phyloP scores from a whole-genome alignment of 306 rosid species.

The Prunus mira region DNA sequence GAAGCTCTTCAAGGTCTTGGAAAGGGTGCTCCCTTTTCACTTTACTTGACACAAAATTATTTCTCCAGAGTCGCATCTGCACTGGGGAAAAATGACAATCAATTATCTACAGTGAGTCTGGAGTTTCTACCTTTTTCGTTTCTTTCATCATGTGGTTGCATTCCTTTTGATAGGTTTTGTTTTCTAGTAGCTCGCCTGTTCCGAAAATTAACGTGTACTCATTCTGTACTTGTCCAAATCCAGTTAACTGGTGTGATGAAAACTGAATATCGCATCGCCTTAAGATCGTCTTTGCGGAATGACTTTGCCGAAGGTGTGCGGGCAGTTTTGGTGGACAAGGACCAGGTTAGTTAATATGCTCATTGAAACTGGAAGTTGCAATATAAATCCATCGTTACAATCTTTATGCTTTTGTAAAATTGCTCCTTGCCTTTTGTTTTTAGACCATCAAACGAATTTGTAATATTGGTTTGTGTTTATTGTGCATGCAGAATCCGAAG shows the following conservation, averaged over 20 bases:
- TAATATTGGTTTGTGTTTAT: neutral
- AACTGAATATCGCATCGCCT: conserved; percentile 83
- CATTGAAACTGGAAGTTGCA: neutral
- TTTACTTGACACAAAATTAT: conserved; percentile 68
- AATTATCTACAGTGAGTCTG: conserved; percentile 69
- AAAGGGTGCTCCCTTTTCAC: conserved; percentile 97
- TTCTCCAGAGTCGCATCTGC: conserved; percentile 82
- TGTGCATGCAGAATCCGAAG: conserved; percentile 66
- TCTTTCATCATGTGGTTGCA: neutral
- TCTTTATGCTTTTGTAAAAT: no score
- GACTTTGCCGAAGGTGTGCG: conserved; percentile 98
- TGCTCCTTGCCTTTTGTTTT: neutral
- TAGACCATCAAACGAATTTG: neutral
- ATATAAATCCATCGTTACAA: neutral
- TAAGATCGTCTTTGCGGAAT: conserved; percentile 70
- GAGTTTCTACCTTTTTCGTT: neutral
- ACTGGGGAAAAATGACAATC: conserved; percentile 40
- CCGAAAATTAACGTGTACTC: conserved; percentile 1
- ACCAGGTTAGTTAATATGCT: conserved; percentile 61
- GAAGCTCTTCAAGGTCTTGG: conserved; percentile 92
- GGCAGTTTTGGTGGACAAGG: conserved; percentile 92
- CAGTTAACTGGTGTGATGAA: conserved; percentile 87
- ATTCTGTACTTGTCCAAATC: conserved; percentile 21
- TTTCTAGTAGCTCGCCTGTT: neutral
- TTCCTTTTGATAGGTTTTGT: neutral